phyloP scores from a whole-genome alignment of 768 basidiomycete genomes.

The Mycena olivaceomarginata region DNA sequence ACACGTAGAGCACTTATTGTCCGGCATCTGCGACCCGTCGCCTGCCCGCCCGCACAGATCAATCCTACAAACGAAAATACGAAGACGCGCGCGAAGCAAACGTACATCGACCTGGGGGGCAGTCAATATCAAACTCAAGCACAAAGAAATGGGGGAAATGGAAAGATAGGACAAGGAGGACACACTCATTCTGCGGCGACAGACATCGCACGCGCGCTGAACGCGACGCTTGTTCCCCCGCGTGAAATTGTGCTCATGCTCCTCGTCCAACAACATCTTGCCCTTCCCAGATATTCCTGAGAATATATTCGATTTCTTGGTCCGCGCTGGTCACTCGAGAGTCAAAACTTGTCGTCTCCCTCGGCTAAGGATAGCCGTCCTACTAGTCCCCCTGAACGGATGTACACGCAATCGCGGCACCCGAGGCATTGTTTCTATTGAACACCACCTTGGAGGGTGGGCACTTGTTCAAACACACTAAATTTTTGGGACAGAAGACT shows the following conservation, averaged over 20 bases:
- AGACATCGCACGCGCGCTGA: conserved; percentile 5
- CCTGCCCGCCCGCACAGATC: conserved; percentile 16
- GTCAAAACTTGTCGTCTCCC: conserved; percentile 8
- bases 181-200: conserved; percentile 9
- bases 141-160: conserved; percentile 9
- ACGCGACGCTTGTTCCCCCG: conserved; percentile 7
- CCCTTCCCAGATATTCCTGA: conserved; percentile 9
- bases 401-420: too few species aligned
- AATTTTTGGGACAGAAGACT: too few species aligned
- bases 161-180: background rate
- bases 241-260: conserved; percentile 1
- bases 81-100: background rate
- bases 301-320: background rate
- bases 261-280: conserved; percentile 8
- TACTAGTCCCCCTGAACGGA: conserved; percentile 5
- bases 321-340: background rate
- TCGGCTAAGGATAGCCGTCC: conserved; percentile 1
- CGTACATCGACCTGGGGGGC: conserved; percentile 11
- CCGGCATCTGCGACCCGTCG: background rate
- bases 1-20: conserved; percentile 16
- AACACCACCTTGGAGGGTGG: too few species aligned
- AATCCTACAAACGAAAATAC: conserved; percentile 1
- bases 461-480: too few species aligned
- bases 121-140: conserved; percentile 4
- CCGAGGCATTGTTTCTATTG: too few species aligned